phyloP scores from a whole-genome alignment of 805 yeast genomes.

The Kluyveromyces siamensis region DNA sequence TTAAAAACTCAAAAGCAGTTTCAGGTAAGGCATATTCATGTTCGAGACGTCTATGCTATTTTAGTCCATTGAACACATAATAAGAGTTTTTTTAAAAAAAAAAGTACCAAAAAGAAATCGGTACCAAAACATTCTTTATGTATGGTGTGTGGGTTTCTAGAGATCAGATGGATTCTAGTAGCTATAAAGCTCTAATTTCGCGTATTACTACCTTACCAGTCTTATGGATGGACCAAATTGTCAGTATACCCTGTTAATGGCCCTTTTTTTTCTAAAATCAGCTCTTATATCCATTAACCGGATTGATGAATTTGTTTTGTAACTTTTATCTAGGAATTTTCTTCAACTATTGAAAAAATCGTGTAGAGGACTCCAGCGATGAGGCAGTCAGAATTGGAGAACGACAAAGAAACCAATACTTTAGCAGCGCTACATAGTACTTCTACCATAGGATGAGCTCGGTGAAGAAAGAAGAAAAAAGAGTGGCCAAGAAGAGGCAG shows the following conservation, averaged over 20 bases:
- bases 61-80: not conserved
- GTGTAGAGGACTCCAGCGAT: not conserved
- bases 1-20: not conserved
- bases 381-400: not conserved
- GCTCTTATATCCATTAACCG: not conserved
- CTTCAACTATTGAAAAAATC: not conserved
- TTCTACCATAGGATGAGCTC: constrained; percentile 21
- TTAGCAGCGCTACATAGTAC: too few relatives aligned
- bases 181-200: not conserved
- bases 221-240: not conserved
- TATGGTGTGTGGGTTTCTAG: not conserved
- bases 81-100: not conserved
- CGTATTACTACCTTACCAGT: not conserved
- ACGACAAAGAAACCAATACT: too few relatives aligned
- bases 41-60: not conserved
- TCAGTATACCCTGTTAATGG: not conserved
- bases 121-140: not conserved
- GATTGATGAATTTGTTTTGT: too few relatives aligned
- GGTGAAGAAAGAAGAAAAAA: constrained; percentile 40
- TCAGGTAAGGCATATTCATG: not conserved
- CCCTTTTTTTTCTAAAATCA: too few relatives aligned
- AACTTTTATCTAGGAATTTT: not conserved
- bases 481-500: constrained; percentile 34
- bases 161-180: not conserved
- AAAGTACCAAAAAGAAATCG: not conserved